Evolutionary conservation across 768 basidiomycete species (phyloP), one percentile per base, ranked within the genome.

Genomic region (Postia placenta): DNA sequence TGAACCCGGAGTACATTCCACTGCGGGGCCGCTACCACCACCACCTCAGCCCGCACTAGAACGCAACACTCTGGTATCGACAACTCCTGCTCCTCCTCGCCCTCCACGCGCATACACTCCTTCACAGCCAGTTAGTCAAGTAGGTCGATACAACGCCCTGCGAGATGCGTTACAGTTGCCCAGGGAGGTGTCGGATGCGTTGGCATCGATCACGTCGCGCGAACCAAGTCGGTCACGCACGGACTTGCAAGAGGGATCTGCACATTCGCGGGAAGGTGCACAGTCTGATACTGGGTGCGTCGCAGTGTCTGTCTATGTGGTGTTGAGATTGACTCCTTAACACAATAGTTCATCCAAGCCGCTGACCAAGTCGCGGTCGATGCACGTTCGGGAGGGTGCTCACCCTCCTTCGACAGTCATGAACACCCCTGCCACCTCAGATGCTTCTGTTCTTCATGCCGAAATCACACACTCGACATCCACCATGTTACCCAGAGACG

Each of bases 1-100:
- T 58, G 75, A 84, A 50, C 82, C 83, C 42, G 84, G 78, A 42
- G 57, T 83, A 1, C 83, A 89, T 64, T 73, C 84, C 5, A 86
- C 76, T 20, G 86, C 85, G 36, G 83, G 85, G 3, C 86, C 87
- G 41, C 71, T 85, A 50, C 85, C 87, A 24, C 78, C 79, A 26
- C 85, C 85, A 7, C 84, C 86, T 2, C 71, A 80, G 50, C 74
- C 81, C 17, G 64, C 71, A 48, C 74, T 80, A 47, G 69, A 68
- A 49, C 71, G 68, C 5, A 68, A 69, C 11, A 70, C 62, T 42
- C 71, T 76, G 11, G 80, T 82, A 20, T 67, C 73, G 2, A 81
- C 83, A 50, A 78, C 80, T 33, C 81, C 82, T 27, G 78, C 80
- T 4, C 80, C 84, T 36, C 69, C 82, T 4, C 73, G 79, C 55